These are phyloP conservation scores for Leishmania lainsoni DNA, from an alignment of 208 protist species.

Conservation along the genomic window DNA sequence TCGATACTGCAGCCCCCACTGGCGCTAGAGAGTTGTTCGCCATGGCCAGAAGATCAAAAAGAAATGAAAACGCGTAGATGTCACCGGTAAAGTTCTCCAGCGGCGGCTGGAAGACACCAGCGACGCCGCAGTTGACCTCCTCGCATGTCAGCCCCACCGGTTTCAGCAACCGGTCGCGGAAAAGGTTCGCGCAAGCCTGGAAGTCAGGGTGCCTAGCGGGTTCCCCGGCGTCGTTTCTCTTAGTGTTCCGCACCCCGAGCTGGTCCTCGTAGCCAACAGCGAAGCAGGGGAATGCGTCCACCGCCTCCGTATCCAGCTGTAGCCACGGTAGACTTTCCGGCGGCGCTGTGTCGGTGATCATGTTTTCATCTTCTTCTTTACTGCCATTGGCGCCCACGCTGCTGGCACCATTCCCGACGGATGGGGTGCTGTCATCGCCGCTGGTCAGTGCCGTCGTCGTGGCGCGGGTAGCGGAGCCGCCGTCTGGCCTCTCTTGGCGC, in stretches of 20 bases:
- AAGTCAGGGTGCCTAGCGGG: constrained; percentile 27
- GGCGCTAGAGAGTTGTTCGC: constrained; percentile 9
- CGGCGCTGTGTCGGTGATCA: neutral
- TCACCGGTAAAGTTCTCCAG: constrained; percentile 42
- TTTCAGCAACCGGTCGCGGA: constrained; percentile 45
- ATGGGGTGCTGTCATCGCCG: neutral
- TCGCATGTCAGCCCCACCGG: constrained; percentile 16
- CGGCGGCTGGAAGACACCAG: constrained; percentile 65
- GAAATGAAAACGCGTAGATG: constrained; percentile 78
- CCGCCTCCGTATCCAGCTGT: neutral
- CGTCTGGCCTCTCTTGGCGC: neutral
- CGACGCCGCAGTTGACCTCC: constrained; percentile 48
- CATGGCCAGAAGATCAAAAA: constrained; percentile 52
- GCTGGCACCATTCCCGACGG: neutral
- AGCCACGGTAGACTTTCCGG: neutral
- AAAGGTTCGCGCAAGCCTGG: constrained; percentile 45
- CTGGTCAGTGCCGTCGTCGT: neutral
- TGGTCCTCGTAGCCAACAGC: constrained; percentile 24
- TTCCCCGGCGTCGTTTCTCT: constrained; percentile 14
- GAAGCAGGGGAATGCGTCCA: constrained; percentile 37
- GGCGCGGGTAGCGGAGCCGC: neutral
- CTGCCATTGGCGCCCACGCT: constrained; percentile 3
- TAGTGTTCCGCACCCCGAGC: constrained; percentile 28
- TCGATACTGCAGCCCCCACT: constrained; percentile 18
- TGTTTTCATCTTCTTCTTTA: neutral